Percentiles rank a stretch among this genome's conserved stretches.
Evolutionary conservation across 257 asterid genomes (phyloP).

Genomic region (Solanum megistacrolobum): DNA sequence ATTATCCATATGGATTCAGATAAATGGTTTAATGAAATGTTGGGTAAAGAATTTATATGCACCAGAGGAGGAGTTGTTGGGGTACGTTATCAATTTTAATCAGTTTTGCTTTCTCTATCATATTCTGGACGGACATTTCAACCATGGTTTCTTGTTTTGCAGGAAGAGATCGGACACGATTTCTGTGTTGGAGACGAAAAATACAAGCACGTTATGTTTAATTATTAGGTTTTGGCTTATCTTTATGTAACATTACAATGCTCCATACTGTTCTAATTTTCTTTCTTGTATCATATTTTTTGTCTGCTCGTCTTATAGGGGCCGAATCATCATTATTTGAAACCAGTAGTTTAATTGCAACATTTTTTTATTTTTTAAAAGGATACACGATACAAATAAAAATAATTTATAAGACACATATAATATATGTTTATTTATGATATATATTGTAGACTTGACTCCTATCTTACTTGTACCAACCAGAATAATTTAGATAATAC

Average conservation of each 20-base stretch:
- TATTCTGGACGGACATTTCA: background rate
- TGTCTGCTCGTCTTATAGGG: background rate
- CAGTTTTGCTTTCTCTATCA: too few relatives aligned
- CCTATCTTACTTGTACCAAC: too few relatives aligned
- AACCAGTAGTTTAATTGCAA: too few relatives aligned
- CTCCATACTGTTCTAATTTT: fast-evolving
- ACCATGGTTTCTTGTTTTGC: background rate
- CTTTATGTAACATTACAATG: background rate
- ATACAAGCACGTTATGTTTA: background rate
- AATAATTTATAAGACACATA: too few relatives aligned
- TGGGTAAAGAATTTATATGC: slow-evolving; percentile 60
- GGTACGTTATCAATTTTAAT: slow-evolving; percentile 20
- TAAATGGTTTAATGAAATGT: slow-evolving; percentile 34
- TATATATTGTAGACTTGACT: too few relatives aligned
- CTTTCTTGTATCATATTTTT: background rate
- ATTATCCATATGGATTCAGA: slow-evolving; percentile 68
- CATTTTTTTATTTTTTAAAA: too few relatives aligned
- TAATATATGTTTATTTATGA: too few relatives aligned
- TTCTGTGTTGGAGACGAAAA: background rate
- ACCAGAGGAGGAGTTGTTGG: slow-evolving; percentile 58
- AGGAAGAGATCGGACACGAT: background rate
- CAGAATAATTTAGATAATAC: too few relatives aligned
- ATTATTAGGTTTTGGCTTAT: background rate
- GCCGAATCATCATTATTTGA: too few relatives aligned
- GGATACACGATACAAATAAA: too few relatives aligned